Conservation (phyloP, 2,329 filamentous ascomycete genomes). For the Verticillium nonalfalfae region DNA sequence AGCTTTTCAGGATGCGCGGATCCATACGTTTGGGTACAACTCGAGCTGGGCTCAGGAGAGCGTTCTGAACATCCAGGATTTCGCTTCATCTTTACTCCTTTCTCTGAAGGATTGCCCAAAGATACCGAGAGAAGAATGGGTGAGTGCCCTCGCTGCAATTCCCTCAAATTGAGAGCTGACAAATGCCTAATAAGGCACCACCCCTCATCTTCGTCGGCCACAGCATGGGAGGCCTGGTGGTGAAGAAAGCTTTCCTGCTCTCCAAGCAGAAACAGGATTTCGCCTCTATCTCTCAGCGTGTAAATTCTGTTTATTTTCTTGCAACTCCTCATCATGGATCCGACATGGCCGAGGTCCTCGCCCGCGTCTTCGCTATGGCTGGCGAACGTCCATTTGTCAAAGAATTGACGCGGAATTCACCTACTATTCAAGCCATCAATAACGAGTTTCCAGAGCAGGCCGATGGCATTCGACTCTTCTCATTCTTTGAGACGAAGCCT, state of each 20-base stretch:
- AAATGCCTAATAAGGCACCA: conserved; percentile 5
- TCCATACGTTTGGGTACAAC: conserved; percentile 23
- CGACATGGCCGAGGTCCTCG: conserved; percentile 14
- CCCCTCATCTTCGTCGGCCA: conserved; percentile 26
- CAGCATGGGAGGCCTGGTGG: conserved; percentile 30
- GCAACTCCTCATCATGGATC: conserved; percentile 28
- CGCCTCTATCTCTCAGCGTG: conserved; percentile 3
- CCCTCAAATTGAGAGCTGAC: not conserved
- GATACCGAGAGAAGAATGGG: conserved; percentile 6
- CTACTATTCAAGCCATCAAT: conserved; percentile 20
- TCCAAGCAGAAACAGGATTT: conserved; percentile 9
- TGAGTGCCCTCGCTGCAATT: not conserved
- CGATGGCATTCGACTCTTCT: not conserved
- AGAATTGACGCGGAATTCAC: conserved; percentile 20
- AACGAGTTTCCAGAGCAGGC: conserved; percentile 22
- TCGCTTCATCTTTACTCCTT: conserved; percentile 20
- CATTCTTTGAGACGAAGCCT: not conserved
- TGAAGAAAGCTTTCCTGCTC: conserved; percentile 27
- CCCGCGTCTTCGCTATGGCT: not conserved
- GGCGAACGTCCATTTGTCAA: conserved; percentile 18
- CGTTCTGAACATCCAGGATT: conserved; percentile 22
- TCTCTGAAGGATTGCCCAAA: conserved; percentile 19
- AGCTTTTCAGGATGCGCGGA: conserved; percentile 21
- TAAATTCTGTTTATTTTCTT: conserved; percentile 27
- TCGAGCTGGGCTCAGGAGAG: conserved; percentile 13